Evolutionary conservation across 208 protist genomes (phyloP).

Genomic region (Angomonas ambiguus): DNA sequence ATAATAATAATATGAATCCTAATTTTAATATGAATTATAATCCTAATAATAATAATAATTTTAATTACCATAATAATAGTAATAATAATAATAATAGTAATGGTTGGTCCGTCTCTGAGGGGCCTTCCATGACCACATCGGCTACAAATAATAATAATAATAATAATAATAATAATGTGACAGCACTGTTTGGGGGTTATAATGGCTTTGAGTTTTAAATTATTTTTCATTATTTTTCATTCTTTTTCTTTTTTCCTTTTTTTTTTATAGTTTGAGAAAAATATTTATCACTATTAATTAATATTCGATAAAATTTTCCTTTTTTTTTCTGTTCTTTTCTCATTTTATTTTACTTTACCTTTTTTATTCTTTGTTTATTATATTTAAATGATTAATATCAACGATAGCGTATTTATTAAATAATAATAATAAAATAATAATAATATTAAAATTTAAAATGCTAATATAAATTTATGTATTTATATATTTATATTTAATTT

Average conservation of each 20-base stretch:
- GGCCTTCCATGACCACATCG: not conserved
- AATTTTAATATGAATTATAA: conserved; percentile 1
- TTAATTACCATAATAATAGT: not conserved
- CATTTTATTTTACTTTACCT: too few relatives aligned
- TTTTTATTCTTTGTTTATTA: not conserved
- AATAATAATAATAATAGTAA: not conserved
- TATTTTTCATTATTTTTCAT: conserved; percentile 10
- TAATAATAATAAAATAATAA: not conserved
- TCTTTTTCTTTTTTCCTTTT: conserved; percentile 11
- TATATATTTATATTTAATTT: not conserved
- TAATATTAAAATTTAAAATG: not conserved
- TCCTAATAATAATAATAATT: not conserved
- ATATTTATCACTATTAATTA: conserved; percentile 11
- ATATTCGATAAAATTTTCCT: conserved; percentile 20
- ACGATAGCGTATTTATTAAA: too few relatives aligned
- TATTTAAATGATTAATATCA: not conserved
- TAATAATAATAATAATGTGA: not conserved
- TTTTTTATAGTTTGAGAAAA: conserved; percentile 5
- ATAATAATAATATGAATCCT: not conserved
- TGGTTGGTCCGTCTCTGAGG: too few relatives aligned
- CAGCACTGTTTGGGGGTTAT: not conserved
- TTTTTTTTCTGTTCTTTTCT: conserved; percentile 3
- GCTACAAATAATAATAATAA: not conserved
- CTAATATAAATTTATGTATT: not conserved
- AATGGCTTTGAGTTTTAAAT: not conserved